Conservation (phyloP, 768 basidiomycete genomes). For the Mycena polygramma region DNA sequence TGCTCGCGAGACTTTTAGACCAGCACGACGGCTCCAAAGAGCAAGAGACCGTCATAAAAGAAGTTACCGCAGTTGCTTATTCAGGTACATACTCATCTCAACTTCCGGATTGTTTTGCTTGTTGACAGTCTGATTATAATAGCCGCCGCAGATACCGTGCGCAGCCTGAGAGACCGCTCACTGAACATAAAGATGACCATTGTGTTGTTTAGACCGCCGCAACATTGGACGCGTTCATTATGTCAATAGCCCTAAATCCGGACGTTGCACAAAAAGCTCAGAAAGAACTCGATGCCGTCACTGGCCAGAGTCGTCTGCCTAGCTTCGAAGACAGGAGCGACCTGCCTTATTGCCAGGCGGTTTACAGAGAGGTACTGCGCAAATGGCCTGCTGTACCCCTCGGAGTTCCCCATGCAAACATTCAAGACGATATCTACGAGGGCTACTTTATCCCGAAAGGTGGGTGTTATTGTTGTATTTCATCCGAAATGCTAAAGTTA, state of each 20-base stretch:
- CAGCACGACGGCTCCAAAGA: constrained; percentile 20
- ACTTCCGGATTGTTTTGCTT: background rate
- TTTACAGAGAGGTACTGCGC: constrained; percentile 32
- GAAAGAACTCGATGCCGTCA: constrained; percentile 44
- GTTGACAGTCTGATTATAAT: background rate
- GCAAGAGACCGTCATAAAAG: constrained; percentile 41
- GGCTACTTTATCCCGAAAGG: constrained; percentile 50
- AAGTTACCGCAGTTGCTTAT: constrained; percentile 47
- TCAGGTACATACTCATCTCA: constrained; percentile 38
- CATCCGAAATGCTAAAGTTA: background rate
- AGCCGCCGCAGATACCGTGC: constrained; percentile 15
- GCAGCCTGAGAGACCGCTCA: background rate
- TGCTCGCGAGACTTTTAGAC: constrained; percentile 5
- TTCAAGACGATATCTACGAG: constrained; percentile 46
- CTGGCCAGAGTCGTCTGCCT: constrained; percentile 46
- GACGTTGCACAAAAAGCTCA: constrained; percentile 44
- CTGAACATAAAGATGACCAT: background rate
- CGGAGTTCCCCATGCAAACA: constrained; percentile 35
- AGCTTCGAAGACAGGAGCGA: constrained; percentile 42
- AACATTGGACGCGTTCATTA: constrained; percentile 38
- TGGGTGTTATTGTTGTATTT: constrained; percentile 27
- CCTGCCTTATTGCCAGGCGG: constrained; percentile 24
- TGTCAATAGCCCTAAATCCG: constrained; percentile 44
- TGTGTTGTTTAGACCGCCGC: constrained; percentile 38
- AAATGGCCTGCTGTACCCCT: constrained; percentile 25